phyloP scores from a whole-genome alignment of 257 asterid genomes.

The Osmanthus fragrans region DNA sequence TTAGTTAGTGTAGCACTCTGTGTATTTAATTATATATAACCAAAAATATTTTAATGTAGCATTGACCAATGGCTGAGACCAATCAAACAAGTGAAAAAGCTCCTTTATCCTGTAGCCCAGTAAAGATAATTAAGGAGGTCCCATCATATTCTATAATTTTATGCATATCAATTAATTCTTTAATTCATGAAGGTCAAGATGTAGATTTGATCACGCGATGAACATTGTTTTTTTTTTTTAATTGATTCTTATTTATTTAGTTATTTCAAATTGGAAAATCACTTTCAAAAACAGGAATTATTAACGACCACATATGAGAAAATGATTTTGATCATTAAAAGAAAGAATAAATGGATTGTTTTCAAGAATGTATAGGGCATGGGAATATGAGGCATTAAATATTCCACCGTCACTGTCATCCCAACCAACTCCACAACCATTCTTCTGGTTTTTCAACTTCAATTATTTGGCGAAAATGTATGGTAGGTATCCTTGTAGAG shows the following conservation, averaged over 20 bases:
- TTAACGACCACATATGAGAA: not conserved
- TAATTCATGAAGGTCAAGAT: slow-evolving; percentile 10
- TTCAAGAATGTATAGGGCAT: not conserved
- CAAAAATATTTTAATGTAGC: not conserved
- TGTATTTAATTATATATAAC: too few relatives aligned
- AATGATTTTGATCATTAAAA: slow-evolving; percentile 22
- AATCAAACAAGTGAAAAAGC: slow-evolving; percentile 10
- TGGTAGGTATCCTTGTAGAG: not conserved
- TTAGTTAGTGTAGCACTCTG: not conserved
- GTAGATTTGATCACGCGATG: slow-evolving; percentile 23
- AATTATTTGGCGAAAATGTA: slow-evolving; percentile 26
- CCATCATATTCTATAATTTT: not conserved
- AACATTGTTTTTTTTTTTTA: not conserved
- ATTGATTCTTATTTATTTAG: not conserved
- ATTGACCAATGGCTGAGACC: slow-evolving; percentile 11
- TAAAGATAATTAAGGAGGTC: slow-evolving; percentile 30
- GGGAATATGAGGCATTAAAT: slow-evolving; percentile 29
- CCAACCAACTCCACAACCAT: slow-evolving; percentile 42
- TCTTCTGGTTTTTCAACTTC: slow-evolving; percentile 38
- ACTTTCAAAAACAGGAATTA: not conserved
- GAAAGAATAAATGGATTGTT: slow-evolving; percentile 16
- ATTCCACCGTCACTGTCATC: slow-evolving; percentile 29
- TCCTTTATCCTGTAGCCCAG: not conserved
- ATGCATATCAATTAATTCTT: slow-evolving; percentile 33
- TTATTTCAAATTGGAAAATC: slow-evolving; percentile 1